These are phyloP conservation scores for Saururus chinensis DNA, from an alignment of 164 flowering plant genomes.

Conservation along the genomic window DNA sequence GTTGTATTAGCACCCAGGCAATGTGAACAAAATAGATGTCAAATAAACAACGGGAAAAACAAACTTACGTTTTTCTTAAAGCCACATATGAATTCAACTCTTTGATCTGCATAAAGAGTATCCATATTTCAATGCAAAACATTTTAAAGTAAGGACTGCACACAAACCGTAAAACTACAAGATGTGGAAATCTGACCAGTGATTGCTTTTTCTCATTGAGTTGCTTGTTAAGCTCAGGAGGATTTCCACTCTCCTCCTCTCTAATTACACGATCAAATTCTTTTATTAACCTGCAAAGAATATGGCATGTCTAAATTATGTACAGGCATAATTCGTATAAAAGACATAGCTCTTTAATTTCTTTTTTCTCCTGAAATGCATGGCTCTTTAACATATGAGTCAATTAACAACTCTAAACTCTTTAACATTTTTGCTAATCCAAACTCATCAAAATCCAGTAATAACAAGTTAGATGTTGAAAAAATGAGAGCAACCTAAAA, in stretches of 20 bases:
- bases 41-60: neutral
- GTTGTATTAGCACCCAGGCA: too few species aligned
- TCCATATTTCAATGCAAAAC: neutral
- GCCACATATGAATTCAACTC: slow-evolving; percentile 93
- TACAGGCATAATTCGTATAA: too few species aligned
- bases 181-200: slow-evolving; percentile 40
- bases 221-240: slow-evolving; percentile 77
- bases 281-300: slow-evolving; percentile 59
- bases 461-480: neutral
- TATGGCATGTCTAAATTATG: too few species aligned
- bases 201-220: slow-evolving; percentile 94
- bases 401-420: neutral
- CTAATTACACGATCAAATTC: slow-evolving; percentile 95
- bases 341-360: neutral
- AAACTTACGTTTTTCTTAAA: slow-evolving; percentile 86
- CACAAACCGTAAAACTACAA: neutral
- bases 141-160: neutral
- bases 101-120: slow-evolving; percentile 59
- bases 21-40: neutral
- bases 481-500: too few species aligned
- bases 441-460: neutral
- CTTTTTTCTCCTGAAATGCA: neutral
- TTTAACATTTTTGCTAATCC: neutral
- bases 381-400: neutral
- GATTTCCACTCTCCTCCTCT: slow-evolving; percentile 65